A percentile compares a stretch with the other conserved stretches of the same genome.
phyloP scores from a whole-genome alignment of 2,329 filamentous ascomycete species.

The Fusarium dlaminii region DNA sequence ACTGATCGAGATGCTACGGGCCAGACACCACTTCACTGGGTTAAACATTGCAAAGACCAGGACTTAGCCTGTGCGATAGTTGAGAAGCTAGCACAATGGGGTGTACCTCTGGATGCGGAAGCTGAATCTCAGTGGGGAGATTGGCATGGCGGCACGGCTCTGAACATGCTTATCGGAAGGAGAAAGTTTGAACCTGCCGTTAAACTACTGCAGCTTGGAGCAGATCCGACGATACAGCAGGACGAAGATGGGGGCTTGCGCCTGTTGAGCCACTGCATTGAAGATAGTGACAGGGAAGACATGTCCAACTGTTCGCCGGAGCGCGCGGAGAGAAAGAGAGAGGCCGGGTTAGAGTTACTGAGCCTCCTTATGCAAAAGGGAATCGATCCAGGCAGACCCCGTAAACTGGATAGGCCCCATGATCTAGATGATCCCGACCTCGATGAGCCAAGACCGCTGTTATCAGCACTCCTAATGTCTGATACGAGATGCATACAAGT shows the following conservation, averaged over 20 bases:
- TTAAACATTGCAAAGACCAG: background rate
- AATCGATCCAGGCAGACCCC: background rate
- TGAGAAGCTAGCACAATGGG: background rate
- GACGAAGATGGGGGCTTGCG: background rate
- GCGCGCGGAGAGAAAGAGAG: background rate
- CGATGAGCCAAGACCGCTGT: background rate
- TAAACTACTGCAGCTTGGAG: background rate
- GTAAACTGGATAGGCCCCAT: background rate
- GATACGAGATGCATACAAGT: background rate
- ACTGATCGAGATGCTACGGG: background rate
- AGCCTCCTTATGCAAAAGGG: background rate
- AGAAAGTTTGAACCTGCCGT: background rate
- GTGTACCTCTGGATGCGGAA: background rate
- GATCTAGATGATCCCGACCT: rapidly evolving
- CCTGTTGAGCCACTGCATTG: background rate
- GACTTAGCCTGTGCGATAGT: background rate
- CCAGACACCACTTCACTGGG: background rate
- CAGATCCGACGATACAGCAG: background rate
- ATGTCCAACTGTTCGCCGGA: background rate
- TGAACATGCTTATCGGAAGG: background rate
- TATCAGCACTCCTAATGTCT: background rate
- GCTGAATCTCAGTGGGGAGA: background rate
- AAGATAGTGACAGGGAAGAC: rapidly evolving
- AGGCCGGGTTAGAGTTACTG: background rate
- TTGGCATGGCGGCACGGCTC: background rate